Evolutionary conservation across 805 yeast species (phyloP).

Genomic region (Aciculoconidium aculeatum): DNA sequence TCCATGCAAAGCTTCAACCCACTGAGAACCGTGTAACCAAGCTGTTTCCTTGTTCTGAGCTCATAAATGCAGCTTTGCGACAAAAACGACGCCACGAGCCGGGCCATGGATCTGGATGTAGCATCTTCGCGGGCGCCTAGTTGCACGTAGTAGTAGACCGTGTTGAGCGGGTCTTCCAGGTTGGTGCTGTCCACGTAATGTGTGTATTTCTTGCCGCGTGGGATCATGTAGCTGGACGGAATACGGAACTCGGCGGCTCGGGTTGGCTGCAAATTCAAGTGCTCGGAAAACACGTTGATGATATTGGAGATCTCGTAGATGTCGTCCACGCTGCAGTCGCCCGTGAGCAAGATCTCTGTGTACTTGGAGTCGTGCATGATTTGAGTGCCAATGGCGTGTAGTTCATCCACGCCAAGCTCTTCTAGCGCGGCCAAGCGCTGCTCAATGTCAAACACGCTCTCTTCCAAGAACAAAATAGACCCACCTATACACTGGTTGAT

Average conservation of each 20-base stretch:
- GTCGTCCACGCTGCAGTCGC: slow-evolving; percentile 31
- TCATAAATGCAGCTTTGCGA: slow-evolving; percentile 39
- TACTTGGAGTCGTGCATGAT: slow-evolving; percentile 26
- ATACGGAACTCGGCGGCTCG: slow-evolving; percentile 4
- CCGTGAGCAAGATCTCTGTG: slow-evolving; percentile 45
- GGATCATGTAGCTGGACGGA: slow-evolving; percentile 31
- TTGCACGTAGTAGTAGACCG: slow-evolving; percentile 52
- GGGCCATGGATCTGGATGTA: slow-evolving; percentile 34
- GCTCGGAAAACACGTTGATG: slow-evolving; percentile 19
- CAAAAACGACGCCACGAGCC: slow-evolving; percentile 42
- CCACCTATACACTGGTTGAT: slow-evolving; percentile 46
- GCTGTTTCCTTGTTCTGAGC: slow-evolving; percentile 48
- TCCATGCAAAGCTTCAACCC: slow-evolving; percentile 48
- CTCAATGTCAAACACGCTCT: slow-evolving; percentile 47
- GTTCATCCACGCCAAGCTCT: slow-evolving; percentile 32
- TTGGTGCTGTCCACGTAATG: slow-evolving; percentile 27
- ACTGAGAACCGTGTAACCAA: slow-evolving; percentile 59
- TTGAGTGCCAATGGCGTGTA: slow-evolving; percentile 21
- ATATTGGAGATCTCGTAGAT: slow-evolving; percentile 13
- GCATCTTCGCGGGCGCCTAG: slow-evolving; percentile 42
- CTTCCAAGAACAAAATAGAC: slow-evolving; percentile 48
- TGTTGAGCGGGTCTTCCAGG: slow-evolving; percentile 44
- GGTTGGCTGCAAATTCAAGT: slow-evolving; percentile 8
- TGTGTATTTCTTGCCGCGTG: slow-evolving; percentile 14
- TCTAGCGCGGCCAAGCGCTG: slow-evolving; percentile 55